Conservation (phyloP, 306 rosid genomes). For the Phaseolus lunatus region DNA sequence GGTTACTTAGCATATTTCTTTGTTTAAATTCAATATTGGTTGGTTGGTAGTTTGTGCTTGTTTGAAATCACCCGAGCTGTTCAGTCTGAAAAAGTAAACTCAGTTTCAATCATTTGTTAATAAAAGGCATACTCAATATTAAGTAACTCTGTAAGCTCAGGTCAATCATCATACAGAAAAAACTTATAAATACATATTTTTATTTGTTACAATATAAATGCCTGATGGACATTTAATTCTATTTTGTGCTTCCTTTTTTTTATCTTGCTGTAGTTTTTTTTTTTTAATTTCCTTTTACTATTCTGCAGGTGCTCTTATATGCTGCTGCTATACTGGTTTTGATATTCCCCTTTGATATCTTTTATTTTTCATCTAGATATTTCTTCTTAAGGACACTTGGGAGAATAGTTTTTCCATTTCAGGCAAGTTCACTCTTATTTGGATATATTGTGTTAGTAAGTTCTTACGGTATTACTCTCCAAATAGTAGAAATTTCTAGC, state of each 20-base stretch:
- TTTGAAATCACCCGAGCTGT: slow-evolving; percentile 32
- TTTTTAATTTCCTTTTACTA: slow-evolving; percentile 35
- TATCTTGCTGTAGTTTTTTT: slow-evolving; percentile 20
- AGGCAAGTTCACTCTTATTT: slow-evolving; percentile 70
- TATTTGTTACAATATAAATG: slow-evolving; percentile 21
- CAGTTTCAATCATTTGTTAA: background rate
- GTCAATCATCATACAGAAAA: slow-evolving; percentile 27
- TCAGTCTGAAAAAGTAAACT: slow-evolving; percentile 8
- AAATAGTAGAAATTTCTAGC: slow-evolving; percentile 32
- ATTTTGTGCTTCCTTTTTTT: slow-evolving; percentile 37
- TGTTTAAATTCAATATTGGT: slow-evolving; percentile 24
- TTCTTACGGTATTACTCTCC: slow-evolving; percentile 2
- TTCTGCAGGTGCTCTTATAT: slow-evolving; percentile 93
- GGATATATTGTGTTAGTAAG: slow-evolving; percentile 7
- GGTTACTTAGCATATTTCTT: slow-evolving; percentile 18
- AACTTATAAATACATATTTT: slow-evolving; percentile 25
- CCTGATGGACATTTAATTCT: slow-evolving; percentile 29
- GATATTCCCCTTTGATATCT: slow-evolving; percentile 95
- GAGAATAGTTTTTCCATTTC: slow-evolving; percentile 91
- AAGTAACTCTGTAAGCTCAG: slow-evolving; percentile 7
- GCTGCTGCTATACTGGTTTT: slow-evolving; percentile 76
- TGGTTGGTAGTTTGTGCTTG: slow-evolving; percentile 8
- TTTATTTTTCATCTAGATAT: slow-evolving; percentile 89
- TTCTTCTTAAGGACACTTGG: slow-evolving; percentile 90
- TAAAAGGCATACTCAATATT: slow-evolving; percentile 10